Evolutionary conservation across 73 alveolate species (phyloP).

Genomic region (Paramecium octaurelia): DNA sequence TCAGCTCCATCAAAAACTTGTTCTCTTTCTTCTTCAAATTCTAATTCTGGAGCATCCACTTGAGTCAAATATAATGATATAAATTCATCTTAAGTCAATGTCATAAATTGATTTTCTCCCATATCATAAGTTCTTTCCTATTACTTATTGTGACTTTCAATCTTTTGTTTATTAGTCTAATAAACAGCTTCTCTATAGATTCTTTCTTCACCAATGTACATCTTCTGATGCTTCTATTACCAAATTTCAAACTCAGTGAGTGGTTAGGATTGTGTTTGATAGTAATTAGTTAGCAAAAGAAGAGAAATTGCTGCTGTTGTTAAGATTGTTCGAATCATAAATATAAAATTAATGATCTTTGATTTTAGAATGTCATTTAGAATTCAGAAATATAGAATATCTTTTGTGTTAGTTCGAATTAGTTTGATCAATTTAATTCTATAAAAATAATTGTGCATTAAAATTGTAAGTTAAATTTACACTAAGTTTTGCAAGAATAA

Average conservation of each 20-base stretch:
- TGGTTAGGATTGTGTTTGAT: neutral
- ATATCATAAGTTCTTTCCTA: neutral
- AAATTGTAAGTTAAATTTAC: neutral
- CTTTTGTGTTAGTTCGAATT: neutral
- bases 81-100: conserved; percentile 54
- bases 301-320: neutral
- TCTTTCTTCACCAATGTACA: neutral
- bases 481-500: neutral
- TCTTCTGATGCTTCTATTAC: neutral
- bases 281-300: neutral
- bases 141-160: neutral
- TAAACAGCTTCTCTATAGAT: neutral
- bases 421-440: neutral
- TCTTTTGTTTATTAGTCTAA: neutral
- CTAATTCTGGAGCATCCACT: neutral
- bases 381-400: neutral
- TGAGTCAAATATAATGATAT: neutral
- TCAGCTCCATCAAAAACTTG: neutral
- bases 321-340: neutral
- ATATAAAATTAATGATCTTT: neutral
- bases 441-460: neutral
- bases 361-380: neutral
- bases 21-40: neutral
- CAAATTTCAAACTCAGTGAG: neutral
- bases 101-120: conserved; percentile 57